Evolutionary conservation across 78 protist species (phyloP), one percentile per base, ranked within the genome.

Genomic region (Dictyostelium discoideum): DNA sequence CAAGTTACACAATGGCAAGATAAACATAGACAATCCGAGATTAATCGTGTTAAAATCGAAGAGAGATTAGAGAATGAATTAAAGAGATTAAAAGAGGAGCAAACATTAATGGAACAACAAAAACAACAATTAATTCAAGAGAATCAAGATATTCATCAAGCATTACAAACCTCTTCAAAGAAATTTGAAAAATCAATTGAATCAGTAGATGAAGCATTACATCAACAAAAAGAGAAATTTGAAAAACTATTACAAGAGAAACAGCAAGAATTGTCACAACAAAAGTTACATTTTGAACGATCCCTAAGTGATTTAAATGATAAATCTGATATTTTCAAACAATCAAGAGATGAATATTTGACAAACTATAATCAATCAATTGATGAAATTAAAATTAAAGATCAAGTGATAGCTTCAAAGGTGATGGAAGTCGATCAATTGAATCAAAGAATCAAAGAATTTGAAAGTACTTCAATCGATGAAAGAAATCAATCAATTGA

Each of bases 21-120:
- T 20, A 90, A 90, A 42, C 87, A 57, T 37, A 82, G 73, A 60
- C 40, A 10, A 11, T 87, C 95, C 8, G 95, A 90, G 40, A 69
- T 90, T 16, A 80, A 90, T 60, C 42, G 95, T 24, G 95, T 90
- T 1, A 90, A 82, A 63, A 90, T 90, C 24, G 95, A 90, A 73
- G 95, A 90, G 18, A 80, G 11, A 54, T 72, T 82, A 22, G 95
- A 65, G 18, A 22, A 39, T 37, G 95, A 90, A 24, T 72, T 90
- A 8, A 80, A 83, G 42, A 82, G 54, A 32, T 42, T 82, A 2
- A 72, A 29, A 32, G 76, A 26, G 0, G 85, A 90, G 8, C 18
- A 72, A 7, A 3, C 4, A 4, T 39, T 2, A 1, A 18, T 72
- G 2, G 37, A 90, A 20, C 6, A 24, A 39, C 84, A 90, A 32